phyloP scores from a whole-genome alignment of 106 monocot species.

The Hemerocallis citrina region DNA sequence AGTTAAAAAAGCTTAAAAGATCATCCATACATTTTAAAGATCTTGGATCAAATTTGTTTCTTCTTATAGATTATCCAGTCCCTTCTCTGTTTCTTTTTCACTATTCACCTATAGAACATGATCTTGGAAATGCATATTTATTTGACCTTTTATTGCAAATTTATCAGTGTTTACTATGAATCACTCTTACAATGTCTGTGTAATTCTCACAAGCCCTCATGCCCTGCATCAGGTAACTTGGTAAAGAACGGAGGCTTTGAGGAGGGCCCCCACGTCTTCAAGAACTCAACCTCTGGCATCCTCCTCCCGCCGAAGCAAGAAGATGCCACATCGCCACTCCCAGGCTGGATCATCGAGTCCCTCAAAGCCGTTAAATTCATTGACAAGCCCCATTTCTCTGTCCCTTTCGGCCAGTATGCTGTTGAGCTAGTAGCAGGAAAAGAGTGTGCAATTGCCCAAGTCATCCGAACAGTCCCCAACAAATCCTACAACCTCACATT shows the following conservation, averaged over 20 bases:
- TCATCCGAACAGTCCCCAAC: conserved; percentile 44
- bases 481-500: conserved; percentile 66
- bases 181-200: no score
- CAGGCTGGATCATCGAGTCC: conserved; percentile 91
- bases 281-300: conserved; percentile 52
- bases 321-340: conserved; percentile 61
- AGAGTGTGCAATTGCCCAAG: conserved; percentile 72
- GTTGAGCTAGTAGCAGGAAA: conserved; percentile 70
- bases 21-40: no score
- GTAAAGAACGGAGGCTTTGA: conserved; percentile 83
- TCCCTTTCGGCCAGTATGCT: conserved; percentile 46
- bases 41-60: no score
- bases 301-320: conserved; percentile 83
- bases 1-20: no score
- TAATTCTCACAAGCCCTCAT: no score
- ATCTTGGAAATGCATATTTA: no score
- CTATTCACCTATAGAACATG: no score
- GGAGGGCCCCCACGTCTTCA: conserved; percentile 59
- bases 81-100: no score
- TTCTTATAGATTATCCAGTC: no score
- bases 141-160: no score
- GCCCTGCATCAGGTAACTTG: conserved; percentile 41
- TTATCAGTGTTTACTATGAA: no score
- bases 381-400: conserved; percentile 54
- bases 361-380: conserved; percentile 72